These are phyloP conservation scores for Arctium minus DNA, from an alignment of 129 eudicot species.

Conservation along the genomic window DNA sequence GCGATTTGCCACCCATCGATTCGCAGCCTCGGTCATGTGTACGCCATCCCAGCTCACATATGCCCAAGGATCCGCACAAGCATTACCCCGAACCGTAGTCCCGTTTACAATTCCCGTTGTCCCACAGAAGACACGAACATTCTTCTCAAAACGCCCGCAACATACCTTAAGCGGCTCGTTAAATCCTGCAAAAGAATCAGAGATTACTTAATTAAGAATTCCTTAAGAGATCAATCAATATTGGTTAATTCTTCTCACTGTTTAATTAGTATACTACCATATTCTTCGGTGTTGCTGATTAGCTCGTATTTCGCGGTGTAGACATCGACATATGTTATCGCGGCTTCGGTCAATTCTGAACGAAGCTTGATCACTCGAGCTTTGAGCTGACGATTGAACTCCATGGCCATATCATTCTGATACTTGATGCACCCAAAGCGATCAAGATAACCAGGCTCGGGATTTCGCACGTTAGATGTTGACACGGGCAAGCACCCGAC, in stretches of 20 bases:
- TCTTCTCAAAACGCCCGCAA: conserved; percentile 44
- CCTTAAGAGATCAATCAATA: not conserved
- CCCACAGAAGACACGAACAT: conserved; percentile 47
- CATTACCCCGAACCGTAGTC: conserved; percentile 35
- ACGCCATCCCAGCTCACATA: conserved; percentile 63
- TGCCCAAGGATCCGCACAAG: conserved; percentile 41
- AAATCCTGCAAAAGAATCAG: conserved; percentile 44
- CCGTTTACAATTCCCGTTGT: conserved; percentile 39
- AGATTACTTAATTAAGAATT: not conserved
- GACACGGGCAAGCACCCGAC: conserved; percentile 61
- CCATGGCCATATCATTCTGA: conserved; percentile 49
- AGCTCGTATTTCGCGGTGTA: conserved; percentile 57
- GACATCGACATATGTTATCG: conserved; percentile 58
- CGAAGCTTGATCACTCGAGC: conserved; percentile 42
- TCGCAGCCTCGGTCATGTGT: conserved; percentile 68
- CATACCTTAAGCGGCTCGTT: conserved; percentile 50
- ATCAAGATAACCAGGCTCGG: conserved; percentile 55
- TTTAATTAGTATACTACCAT: conserved; percentile 27
- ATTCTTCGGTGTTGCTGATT: conserved; percentile 36
- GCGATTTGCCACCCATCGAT: conserved; percentile 52
- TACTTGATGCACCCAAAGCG: conserved; percentile 46
- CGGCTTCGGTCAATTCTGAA: conserved; percentile 43
- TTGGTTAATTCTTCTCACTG: not conserved
- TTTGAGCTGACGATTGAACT: conserved; percentile 58
- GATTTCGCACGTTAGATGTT: conserved; percentile 23